Base-by-base conservation (phyloP, 2,329 filamentous ascomycete genomes). In the Trichoderma oligosporum region DNA sequence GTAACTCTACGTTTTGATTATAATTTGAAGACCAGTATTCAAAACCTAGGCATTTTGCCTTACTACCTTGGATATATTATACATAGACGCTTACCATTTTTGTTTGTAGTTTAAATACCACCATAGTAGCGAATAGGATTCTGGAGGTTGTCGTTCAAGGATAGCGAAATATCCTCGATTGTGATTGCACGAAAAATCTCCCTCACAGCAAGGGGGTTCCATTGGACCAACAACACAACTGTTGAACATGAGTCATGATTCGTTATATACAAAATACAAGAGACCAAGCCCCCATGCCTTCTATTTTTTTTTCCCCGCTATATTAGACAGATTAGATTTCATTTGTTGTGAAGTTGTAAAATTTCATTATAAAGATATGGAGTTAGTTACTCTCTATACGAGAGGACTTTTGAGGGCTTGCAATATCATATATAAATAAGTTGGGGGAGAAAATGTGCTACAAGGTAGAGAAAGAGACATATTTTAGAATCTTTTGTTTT, bases 101-200 rank as follows among this genome's bases (percentile, higher is more conserved):
- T 8, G n/a, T 31, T 11, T 14, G 25, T 2, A 22, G 24, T 52
- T n/a, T 16, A 39, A 9, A 16, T 11, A 41, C 18, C 12, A 31
- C 18, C n/a, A n/a, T 7, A 12, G 27, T 16, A 14, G 33, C 36
- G 36, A 52, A 52, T 52, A 42, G 48, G 20, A 24, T 16, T 25
- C 33, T 42, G 5, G 7, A 18, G 33, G 16, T 14, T 22, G 5
- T 16, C 2, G 12, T 9, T 35, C n/a, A 25, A 35, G 9, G 31
- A 18, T 20, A 33, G 14, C n/a, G 11, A 24, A 25, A 22, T 4
- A 8, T 51, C 36, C n/a, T 27, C n/a, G 27, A 27, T 3, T 53
- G 20, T 53, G 38, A 53, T 53, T 42, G 49, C 36, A 53, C 38
- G 49, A 16, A 44, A 42, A 52, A 27, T 35, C 35, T 18, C 25